Percentiles rank a stretch among this genome's conserved stretches.
Evolutionary conservation across 164 flowering plant species (phyloP).

Genomic region (Umbilicus rupestris): DNA sequence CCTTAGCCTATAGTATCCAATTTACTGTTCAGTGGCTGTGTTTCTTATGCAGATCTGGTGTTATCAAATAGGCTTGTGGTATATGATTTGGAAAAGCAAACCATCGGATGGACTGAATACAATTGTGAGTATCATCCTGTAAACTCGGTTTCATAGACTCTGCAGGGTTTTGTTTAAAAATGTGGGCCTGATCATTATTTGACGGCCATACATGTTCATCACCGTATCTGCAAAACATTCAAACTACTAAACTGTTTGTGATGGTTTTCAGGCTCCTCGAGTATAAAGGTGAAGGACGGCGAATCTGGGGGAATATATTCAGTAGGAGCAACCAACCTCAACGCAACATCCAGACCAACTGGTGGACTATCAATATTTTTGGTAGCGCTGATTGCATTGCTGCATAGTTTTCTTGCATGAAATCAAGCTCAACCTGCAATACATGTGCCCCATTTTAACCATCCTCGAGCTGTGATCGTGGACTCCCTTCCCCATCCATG

Average conservation of each 20-base stretch:
- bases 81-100: slow-evolving; percentile 68
- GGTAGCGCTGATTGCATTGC: background rate
- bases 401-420: background rate
- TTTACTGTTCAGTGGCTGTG: background rate
- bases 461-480: too few relatives aligned
- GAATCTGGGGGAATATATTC: slow-evolving; percentile 22
- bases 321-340: slow-evolving; percentile 32
- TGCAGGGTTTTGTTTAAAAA: too few relatives aligned
- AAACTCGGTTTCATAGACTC: too few relatives aligned
- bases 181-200: background rate
- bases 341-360: slow-evolving; percentile 19
- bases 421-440: background rate
- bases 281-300: slow-evolving; percentile 47
- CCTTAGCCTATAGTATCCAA: background rate
- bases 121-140: slow-evolving; percentile 51
- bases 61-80: slow-evolving; percentile 57
- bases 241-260: too few relatives aligned
- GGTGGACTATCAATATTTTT: slow-evolving; percentile 16
- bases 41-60: slow-evolving; percentile 39
- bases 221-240: too few relatives aligned
- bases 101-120: slow-evolving; percentile 76
- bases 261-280: slow-evolving; percentile 35
- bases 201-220: background rate
- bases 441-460: too few relatives aligned
- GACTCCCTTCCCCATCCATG: too few relatives aligned